Evolutionary conservation across 2,329 filamentous ascomycete species (phyloP), one percentile per base, ranked within the genome.

Genomic region (Botrytis hyacinthi): DNA sequence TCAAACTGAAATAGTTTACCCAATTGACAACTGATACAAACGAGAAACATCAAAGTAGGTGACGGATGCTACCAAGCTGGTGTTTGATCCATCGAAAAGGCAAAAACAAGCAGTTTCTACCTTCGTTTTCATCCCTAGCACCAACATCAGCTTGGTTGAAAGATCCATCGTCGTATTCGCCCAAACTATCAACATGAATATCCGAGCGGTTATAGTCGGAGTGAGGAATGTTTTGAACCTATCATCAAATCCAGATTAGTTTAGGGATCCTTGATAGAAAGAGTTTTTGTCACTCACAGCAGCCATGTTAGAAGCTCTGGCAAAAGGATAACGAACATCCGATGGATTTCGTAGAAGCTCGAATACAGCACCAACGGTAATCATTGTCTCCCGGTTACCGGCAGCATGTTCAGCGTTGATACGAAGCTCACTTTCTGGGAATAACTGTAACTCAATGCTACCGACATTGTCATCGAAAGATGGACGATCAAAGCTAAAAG

Each of bases 251-350:
- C 1, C 8, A 18, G 20, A 29, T 67, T 40, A 67, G 65, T 54
- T 29, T 51, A 14, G 26, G 2, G 16, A 26, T 20, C 5, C 14
- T 67, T 18, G 8, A 29, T 54, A 6, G 3, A 12, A 54, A 40
- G 46, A 22, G 9, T 5, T 9, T 20, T 2, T 12, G 16, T n/a
- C 16, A 54, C 65, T 67, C 65, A 67, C 65, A 54, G 46, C 40
- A 67, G 46, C 65, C 35, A 18, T 54, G 3, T 67, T 20, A 67
- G 46, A 40, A 67, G 65, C 65, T 67, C 65, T 54, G 65, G 65
- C 16, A 67, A 37, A 35, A 9, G 32, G 46, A 48, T 44, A n/a
- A 14, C 32, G 20, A 51, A 37, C 14, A 18, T 67, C 60, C 22
- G 35, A 40, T 8, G 60, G 37, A 26, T 18, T 40, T 35, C 37